Conservation (phyloP, 2,329 filamentous ascomycete species). For the Scedosporium aurantiacum region DNA sequence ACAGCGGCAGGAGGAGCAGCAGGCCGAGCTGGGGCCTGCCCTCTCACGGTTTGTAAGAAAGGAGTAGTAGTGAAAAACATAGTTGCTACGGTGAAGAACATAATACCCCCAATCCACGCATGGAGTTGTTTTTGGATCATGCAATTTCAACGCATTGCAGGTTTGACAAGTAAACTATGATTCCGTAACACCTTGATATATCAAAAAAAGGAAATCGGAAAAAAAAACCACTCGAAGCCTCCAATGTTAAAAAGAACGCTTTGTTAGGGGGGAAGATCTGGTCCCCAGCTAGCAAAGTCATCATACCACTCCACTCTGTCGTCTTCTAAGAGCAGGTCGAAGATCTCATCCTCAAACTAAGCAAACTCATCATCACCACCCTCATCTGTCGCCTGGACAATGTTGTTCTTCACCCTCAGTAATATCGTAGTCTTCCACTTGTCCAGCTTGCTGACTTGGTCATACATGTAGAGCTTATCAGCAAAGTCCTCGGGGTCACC, state of each 20-base stretch:
- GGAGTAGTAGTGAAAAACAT: constrained; percentile 25
- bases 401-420: constrained; percentile 70
- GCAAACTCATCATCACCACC: constrained; percentile 14
- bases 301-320: not conserved
- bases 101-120: not conserved
- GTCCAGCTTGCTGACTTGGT: constrained; percentile 86
- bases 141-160: not conserved
- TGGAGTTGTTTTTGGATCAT: not conserved
- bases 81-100: not conserved
- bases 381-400: constrained; percentile 47
- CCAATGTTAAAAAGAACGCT: not conserved
- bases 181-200: not conserved
- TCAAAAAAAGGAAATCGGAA: not conserved
- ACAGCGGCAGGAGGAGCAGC: constrained; percentile 49
- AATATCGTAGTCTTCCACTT: constrained; percentile 93
- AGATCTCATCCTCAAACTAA: not conserved
- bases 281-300: not conserved
- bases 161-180: not conserved
- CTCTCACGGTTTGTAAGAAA: constrained; percentile 75
- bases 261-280: too few species aligned
- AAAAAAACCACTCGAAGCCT: not conserved
- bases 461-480: constrained; percentile 79
- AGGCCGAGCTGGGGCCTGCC: constrained; percentile 72
- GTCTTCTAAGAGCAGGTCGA: not conserved
- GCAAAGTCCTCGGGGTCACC: constrained; percentile 74